Conservation (phyloP, 2,329 filamentous ascomycete genomes). For the Alternaria sp. region DNA sequence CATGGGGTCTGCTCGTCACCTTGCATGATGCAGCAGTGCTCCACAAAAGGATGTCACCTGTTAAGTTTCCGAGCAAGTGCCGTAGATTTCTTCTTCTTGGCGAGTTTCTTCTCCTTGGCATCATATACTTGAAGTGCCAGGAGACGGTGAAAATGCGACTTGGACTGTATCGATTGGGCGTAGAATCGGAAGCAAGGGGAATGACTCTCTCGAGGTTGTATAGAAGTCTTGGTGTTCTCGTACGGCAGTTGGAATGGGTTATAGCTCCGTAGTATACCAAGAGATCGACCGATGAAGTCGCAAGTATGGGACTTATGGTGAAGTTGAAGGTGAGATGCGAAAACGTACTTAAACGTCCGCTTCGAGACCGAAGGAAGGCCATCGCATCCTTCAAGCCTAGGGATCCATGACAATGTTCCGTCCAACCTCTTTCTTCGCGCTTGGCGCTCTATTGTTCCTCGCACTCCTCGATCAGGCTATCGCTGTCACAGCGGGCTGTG, state of each 20-base stretch:
- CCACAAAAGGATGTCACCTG: not conserved
- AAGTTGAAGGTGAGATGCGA: not conserved
- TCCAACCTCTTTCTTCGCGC: conserved; percentile 10
- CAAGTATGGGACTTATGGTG: not conserved
- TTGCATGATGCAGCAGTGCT: not conserved
- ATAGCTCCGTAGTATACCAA: not conserved
- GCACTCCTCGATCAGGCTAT: conserved; percentile 10
- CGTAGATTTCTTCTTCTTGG: not conserved
- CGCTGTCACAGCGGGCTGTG: conserved; percentile 19
- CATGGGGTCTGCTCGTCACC: not conserved
- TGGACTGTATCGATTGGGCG: not conserved
- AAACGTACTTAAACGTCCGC: conserved; percentile 3
- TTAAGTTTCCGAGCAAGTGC: not conserved
- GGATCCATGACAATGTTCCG: conserved; percentile 10
- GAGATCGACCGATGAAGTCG: not conserved
- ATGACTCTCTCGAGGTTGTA: not conserved
- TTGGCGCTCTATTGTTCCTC: conserved; percentile 12
- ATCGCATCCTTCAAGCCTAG: not conserved
- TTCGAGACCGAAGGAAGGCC: not conserved
- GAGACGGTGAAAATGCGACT: not conserved
- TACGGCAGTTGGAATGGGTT: not conserved
- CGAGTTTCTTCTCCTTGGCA: conserved; percentile 1
- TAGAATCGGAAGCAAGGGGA: not conserved
- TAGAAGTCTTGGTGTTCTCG: conserved; percentile 1
- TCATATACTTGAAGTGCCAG: conserved; percentile 2